These are phyloP conservation scores for Globisporangium yorkense DNA, from an alignment of 352 stramenopile species.

Conservation along the genomic window DNA sequence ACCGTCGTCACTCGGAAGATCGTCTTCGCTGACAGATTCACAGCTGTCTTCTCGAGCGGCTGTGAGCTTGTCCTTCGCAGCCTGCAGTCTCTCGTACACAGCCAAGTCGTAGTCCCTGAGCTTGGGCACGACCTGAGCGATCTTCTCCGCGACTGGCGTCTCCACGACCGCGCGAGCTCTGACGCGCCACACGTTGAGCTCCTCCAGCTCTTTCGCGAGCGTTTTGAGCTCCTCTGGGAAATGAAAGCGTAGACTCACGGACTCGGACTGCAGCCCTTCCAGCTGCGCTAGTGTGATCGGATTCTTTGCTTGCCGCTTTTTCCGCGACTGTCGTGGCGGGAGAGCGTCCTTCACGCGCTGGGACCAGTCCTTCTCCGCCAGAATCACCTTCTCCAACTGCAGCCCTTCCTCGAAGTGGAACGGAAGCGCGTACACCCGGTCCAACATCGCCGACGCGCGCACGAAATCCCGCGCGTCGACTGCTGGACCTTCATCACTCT, in stretches of 20 bases:
- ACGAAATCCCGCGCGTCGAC: slow-evolving; percentile 26
- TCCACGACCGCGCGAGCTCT: slow-evolving; percentile 55
- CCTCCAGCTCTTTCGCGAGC: slow-evolving; percentile 64
- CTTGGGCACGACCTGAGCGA: slow-evolving; percentile 31
- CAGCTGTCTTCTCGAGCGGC: neutral
- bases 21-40: neutral
- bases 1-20: neutral
- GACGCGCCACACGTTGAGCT: slow-evolving; percentile 53
- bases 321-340: slow-evolving; percentile 70
- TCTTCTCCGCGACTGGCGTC: slow-evolving; percentile 22
- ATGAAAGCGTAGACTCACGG: slow-evolving; percentile 46
- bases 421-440: slow-evolving; percentile 59
- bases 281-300: slow-evolving; percentile 57
- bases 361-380: slow-evolving; percentile 57
- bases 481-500: neutral
- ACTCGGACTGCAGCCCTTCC: slow-evolving; percentile 47
- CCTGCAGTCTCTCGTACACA: slow-evolving; percentile 54
- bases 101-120: slow-evolving; percentile 60
- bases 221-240: slow-evolving; percentile 80
- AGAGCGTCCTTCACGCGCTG: slow-evolving; percentile 66
- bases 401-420: slow-evolving; percentile 72
- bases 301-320: slow-evolving; percentile 66
- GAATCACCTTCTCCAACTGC: slow-evolving; percentile 45
- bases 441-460: slow-evolving; percentile 47
- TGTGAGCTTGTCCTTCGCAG: slow-evolving; percentile 35